Evolutionary conservation across 768 basidiomycete genomes (phyloP).

Genomic region (Hericium coralloides): DNA sequence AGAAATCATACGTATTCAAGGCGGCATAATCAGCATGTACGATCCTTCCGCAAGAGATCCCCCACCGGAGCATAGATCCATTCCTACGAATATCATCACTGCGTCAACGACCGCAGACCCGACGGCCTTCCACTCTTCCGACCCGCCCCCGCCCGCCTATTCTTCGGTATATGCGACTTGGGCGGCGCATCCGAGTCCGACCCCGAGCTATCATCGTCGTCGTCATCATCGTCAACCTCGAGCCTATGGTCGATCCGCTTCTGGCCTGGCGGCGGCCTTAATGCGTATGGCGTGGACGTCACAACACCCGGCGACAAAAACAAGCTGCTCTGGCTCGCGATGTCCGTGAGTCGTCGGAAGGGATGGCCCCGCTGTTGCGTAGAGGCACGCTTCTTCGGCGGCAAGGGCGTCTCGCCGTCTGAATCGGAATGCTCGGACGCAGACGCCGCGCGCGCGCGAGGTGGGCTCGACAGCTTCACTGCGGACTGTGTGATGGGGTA

Average conservation of each 20-base stretch:
- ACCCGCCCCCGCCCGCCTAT: conserved; percentile 8
- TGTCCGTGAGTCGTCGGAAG: conserved; percentile 4
- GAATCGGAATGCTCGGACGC: background rate
- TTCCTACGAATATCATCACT: background rate
- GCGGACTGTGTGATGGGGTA: background rate
- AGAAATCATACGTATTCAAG: no score
- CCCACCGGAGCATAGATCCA: background rate
- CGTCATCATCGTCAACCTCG: background rate
- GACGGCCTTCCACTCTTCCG: background rate
- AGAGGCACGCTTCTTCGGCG: conserved; percentile 1
- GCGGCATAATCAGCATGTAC: no score
- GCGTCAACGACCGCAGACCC: conserved; percentile 6
- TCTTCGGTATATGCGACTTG: conserved; percentile 12
- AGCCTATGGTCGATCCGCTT: background rate
- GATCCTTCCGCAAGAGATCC: background rate
- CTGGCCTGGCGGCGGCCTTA: background rate
- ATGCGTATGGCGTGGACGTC: background rate
- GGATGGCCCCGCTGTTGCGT: background rate
- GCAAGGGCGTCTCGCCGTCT: conserved; percentile 2
- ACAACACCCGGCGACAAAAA: conserved; percentile 3
- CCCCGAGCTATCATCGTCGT: conserved; percentile 7
- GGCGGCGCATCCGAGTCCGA: conserved; percentile 5
- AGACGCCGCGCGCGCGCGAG: background rate
- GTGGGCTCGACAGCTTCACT: background rate
- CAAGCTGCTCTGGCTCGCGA: conserved; percentile 5